Evolutionary conservation across 352 stramenopile species (phyloP), one percentile per base, ranked within the genome.

Genomic region (Pythium volutum): DNA sequence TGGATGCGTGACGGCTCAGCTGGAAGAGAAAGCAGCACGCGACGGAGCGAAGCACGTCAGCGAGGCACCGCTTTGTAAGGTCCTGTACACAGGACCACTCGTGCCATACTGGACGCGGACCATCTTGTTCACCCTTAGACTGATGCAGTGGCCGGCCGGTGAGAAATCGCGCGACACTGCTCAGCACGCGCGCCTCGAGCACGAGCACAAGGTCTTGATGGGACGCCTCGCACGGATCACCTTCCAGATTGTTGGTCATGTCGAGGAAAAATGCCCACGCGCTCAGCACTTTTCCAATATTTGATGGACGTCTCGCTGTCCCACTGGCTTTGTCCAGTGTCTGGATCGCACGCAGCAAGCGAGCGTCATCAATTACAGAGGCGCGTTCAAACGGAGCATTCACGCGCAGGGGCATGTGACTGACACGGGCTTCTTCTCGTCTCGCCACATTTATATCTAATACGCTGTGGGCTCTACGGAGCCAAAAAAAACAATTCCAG

Each of bases 331-430:
- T 48, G 33, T 89, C 77, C 7, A 89, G 66, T 1, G 62, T 47
- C 42, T 77, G 74, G 18, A 89, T 86, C 10, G 76, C 72, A 43
- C 43, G 26, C 20, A 79, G 62, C 20, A 89, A 38, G 36, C 64
- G 67, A 8, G 64, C 27, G 7, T 84, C 71, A n/a, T 66, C 52
- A 9, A 63, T 31, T 5, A 14, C 55, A 20, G 54, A 22, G 16
- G 10, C 26, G 29, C 38, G 20, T 9, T 18, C 12, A 22, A 26
- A 7, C 14, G 74, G 29, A 16, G 16, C 49, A 11, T 48, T 10
- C 18, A 51, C 46, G 25, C 38, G 46, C 46, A 7, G 45, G 4
- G 45, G 45, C 45, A 25, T 26, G 22, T 31, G 43, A 36, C 31
- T 25, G 41, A 20, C n/a, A 47, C 7, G 20, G 41, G 8, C 16